phyloP scores from a whole-genome alignment of 345 rosid species.

The Clarkia xantiana region DNA sequence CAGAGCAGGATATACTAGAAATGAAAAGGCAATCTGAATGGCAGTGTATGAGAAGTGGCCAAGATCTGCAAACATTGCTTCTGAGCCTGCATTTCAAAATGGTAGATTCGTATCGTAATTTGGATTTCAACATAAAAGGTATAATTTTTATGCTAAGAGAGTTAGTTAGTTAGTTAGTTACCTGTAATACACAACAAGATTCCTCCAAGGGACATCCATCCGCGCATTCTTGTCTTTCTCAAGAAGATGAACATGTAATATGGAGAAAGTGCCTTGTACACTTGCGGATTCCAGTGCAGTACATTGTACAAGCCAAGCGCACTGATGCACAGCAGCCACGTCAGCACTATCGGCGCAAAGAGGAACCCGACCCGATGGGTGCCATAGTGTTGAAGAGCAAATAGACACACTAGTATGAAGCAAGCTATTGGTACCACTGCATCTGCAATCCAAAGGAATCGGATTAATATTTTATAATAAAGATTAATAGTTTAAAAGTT shows the following conservation, averaged over 20 bases:
- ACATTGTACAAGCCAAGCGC: constrained; percentile 86
- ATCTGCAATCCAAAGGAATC: constrained; percentile 33
- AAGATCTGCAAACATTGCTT: constrained; percentile 99
- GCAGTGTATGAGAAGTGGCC: constrained; percentile 95
- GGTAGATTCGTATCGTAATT: not conserved
- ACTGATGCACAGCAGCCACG: constrained; percentile 84
- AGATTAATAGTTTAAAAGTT: too few relatives aligned
- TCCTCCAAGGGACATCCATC: constrained; percentile 99
- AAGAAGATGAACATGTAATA: constrained; percentile 93
- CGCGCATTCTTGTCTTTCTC: constrained; percentile 80
- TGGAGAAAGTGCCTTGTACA: constrained; percentile 91
- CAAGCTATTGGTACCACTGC: constrained; percentile 94
- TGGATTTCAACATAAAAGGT: not conserved
- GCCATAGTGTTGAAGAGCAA: constrained; percentile 96
- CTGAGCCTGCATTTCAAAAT: constrained; percentile 53
- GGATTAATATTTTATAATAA: not conserved
- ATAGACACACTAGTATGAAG: constrained; percentile 86
- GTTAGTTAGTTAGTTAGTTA: constrained; percentile 10
- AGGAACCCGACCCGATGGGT: constrained; percentile 85
- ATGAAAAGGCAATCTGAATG: constrained; percentile 96
- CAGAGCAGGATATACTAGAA: constrained; percentile 94
- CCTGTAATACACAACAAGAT: constrained; percentile 94
- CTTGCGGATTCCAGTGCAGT: constrained; percentile 67
- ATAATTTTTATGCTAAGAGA: not conserved
- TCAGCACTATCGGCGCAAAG: constrained; percentile 77